A percentile compares a stretch with the other conserved stretches of the same genome.
Conservation (phyloP, 441 rosid species). For the Aquilaria agallochum region DNA sequence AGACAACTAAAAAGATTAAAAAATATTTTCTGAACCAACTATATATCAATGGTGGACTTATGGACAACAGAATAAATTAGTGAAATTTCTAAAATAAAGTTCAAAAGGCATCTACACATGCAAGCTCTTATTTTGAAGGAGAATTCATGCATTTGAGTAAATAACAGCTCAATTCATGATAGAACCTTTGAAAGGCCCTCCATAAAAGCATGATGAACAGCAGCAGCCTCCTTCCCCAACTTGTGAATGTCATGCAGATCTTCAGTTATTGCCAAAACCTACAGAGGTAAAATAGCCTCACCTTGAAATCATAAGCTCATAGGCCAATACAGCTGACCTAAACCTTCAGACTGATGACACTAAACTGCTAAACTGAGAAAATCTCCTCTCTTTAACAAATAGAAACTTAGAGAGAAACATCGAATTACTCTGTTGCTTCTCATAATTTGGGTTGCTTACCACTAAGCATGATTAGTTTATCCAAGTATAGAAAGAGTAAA, state of each 20-base stretch:
- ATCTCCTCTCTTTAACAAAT: no score
- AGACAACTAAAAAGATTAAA: neutral
- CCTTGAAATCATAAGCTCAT: neutral
- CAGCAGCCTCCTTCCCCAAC: constrained; percentile 88
- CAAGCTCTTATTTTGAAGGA: constrained; percentile 1
- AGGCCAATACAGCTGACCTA: no score
- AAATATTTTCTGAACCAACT: no score
- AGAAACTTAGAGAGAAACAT: no score
- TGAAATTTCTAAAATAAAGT: constrained; percentile 3
- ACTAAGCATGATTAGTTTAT: no score
- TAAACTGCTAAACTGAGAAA: no score
- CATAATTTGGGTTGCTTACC: no score
- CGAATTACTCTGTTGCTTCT: no score
- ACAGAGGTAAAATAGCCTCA: constrained; percentile 24
- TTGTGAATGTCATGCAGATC: constrained; percentile 90
- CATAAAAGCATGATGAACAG: constrained; percentile 69
- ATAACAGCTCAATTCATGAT: constrained; percentile 7
- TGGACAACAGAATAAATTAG: constrained; percentile 3
- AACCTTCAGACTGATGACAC: no score
- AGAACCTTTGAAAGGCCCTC: constrained; percentile 84
- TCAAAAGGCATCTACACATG: constrained; percentile 1
- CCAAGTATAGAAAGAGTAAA: no score
- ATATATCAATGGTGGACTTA: no score
- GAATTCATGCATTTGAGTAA: constrained; percentile 12
- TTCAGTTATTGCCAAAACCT: constrained; percentile 93